Percentiles rank a stretch among this genome's conserved stretches.
phyloP scores from a whole-genome alignment of 2,329 filamentous ascomycete species.

The Amphichorda felina region DNA sequence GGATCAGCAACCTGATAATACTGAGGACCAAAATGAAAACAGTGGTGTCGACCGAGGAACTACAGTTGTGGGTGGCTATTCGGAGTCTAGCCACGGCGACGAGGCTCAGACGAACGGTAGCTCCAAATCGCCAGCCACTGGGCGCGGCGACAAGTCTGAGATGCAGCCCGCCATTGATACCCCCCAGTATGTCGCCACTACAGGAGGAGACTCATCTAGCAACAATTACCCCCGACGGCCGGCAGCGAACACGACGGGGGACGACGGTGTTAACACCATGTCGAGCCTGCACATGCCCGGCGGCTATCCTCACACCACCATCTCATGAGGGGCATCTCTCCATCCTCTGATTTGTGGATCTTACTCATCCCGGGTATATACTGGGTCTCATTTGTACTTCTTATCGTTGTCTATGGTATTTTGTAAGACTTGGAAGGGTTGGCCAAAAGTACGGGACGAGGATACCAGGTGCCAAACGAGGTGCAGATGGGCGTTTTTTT shows the following conservation, averaged over 20 bases:
- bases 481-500: neutral
- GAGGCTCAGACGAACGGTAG: neutral
- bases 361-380: neutral
- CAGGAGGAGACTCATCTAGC: slow-evolving; percentile 10
- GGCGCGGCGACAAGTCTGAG: neutral
- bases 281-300: slow-evolving; percentile 60
- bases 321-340: neutral
- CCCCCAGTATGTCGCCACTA: neutral
- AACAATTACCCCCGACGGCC: slow-evolving; percentile 10
- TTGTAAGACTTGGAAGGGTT: neutral
- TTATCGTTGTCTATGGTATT: neutral
- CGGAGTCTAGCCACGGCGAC: neutral
- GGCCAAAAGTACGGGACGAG: no score
- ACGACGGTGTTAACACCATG: slow-evolving; percentile 40
- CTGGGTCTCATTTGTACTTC: neutral
- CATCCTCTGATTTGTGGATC: neutral
- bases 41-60: neutral
- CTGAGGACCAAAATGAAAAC: slow-evolving; percentile 6
- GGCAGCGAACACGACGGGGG: slow-evolving; percentile 14
- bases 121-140: neutral
- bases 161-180: neutral
- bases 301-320: slow-evolving; percentile 40
- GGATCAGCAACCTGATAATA: slow-evolving; percentile 7
- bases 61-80: neutral
- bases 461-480: neutral